These are phyloP conservation scores for Nephelium lappaceum DNA, from an alignment of 345 rosid species.

Conservation along the genomic window DNA sequence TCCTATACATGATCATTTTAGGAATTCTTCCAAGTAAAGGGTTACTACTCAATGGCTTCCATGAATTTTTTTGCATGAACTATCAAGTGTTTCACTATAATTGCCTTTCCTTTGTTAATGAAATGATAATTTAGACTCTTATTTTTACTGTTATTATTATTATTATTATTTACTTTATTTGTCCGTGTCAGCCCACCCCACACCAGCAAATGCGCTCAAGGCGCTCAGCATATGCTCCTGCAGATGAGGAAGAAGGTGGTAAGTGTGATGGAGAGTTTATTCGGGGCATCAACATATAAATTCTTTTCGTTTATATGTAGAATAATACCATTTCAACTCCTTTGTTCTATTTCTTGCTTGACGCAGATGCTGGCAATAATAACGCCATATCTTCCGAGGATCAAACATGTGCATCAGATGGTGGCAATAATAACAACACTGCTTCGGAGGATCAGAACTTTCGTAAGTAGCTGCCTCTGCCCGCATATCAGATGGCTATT, in stretches of 20 bases:
- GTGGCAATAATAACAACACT: not conserved
- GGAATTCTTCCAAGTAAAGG: not conserved
- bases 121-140: not conserved
- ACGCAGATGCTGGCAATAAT: slow-evolving; percentile 6
- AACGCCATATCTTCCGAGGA: slow-evolving; percentile 15
- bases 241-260: slow-evolving; percentile 69
- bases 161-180: slow-evolving; percentile 10
- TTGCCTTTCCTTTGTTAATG: not conserved
- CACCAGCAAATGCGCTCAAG: slow-evolving; percentile 72
- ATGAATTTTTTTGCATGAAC: not conserved
- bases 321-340: not conserved
- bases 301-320: not conserved
- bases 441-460: slow-evolving; percentile 16
- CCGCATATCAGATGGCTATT: not conserved
- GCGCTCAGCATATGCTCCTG: slow-evolving; percentile 75
- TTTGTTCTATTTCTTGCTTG: not conserved
- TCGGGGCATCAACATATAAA: not conserved
- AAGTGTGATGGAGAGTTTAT: not conserved
- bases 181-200: slow-evolving; percentile 61
- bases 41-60: not conserved
- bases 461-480: not conserved
- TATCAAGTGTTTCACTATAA: no score
- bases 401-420: slow-evolving; percentile 13
- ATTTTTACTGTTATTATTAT: not conserved
- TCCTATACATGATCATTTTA: not conserved